Percentiles rank a stretch among this genome's conserved stretches.
Evolutionary conservation across 345 rosid species (phyloP).

Genomic region (Eucalyptus caleyi): DNA sequence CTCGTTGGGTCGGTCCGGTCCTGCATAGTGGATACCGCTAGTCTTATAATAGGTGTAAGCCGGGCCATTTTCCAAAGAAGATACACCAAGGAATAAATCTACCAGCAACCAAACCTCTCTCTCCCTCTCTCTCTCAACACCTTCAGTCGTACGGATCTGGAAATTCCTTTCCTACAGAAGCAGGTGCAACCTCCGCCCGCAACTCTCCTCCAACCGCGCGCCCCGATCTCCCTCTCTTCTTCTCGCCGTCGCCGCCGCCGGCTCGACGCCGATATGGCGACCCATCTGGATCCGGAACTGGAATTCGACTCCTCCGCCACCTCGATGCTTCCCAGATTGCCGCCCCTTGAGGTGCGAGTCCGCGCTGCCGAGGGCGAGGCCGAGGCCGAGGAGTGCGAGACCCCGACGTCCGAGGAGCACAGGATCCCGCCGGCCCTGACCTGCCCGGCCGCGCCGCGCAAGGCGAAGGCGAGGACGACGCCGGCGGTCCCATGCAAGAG

Average conservation of each 20-base stretch:
- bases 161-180: neutral
- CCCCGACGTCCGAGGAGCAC: constrained; percentile 1
- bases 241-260: neutral
- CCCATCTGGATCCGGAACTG: neutral
- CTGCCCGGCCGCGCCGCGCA: constrained; percentile 1
- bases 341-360: neutral
- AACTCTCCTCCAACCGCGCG: neutral
- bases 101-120: neutral
- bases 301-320: neutral
- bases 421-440: neutral
- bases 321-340: neutral
- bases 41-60: neutral
- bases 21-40: fast-evolving
- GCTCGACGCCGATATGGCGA: neutral
- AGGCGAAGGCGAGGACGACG: neutral
- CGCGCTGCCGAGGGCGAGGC: neutral
- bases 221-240: neutral
- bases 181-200: neutral
- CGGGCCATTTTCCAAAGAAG: neutral
- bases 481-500: neutral
- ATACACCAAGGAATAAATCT: neutral
- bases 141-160: neutral
- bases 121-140: neutral
- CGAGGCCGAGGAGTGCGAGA: neutral
- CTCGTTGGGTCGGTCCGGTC: neutral